These are phyloP conservation scores for Thraustochytrium striatum DNA, from an alignment of 352 stramenopile species.

Conservation along the genomic window DNA sequence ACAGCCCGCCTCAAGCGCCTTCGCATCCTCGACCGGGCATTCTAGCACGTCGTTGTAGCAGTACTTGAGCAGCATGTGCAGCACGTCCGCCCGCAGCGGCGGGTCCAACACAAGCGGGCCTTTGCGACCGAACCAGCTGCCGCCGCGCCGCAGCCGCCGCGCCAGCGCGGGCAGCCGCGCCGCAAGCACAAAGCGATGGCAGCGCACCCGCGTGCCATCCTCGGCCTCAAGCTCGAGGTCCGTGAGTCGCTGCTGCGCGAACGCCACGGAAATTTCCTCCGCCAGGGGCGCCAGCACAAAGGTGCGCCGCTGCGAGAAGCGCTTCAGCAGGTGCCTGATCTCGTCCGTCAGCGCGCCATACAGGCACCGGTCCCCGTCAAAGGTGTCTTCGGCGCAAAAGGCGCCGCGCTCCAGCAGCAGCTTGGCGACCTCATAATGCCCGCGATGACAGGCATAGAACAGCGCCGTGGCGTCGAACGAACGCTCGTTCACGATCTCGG, in stretches of 20 bases:
- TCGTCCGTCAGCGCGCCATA: conserved; percentile 12
- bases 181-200: conserved; percentile 5
- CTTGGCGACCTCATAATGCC: conserved; percentile 16
- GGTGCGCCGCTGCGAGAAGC: neutral
- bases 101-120: neutral
- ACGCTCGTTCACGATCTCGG: neutral
- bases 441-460: conserved; percentile 3
- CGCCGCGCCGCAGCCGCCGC: neutral
- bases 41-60: conserved; percentile 16
- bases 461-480: conserved; percentile 21
- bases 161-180: neutral
- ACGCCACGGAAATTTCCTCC: neutral
- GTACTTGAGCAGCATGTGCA: neutral
- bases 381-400: conserved; percentile 4
- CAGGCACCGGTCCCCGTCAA: conserved; percentile 16
- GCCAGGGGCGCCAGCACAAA: conserved; percentile 1
- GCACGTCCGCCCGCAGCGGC: neutral
- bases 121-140: neutral
- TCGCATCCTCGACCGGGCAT: neutral
- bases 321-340: neutral
- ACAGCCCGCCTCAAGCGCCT: neutral
- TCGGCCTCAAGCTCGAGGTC: neutral
- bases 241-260: neutral
- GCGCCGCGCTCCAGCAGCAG: conserved; percentile 9
- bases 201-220: neutral